phyloP scores from a whole-genome alignment of 306 rosid species.

The Corylus avellana region DNA sequence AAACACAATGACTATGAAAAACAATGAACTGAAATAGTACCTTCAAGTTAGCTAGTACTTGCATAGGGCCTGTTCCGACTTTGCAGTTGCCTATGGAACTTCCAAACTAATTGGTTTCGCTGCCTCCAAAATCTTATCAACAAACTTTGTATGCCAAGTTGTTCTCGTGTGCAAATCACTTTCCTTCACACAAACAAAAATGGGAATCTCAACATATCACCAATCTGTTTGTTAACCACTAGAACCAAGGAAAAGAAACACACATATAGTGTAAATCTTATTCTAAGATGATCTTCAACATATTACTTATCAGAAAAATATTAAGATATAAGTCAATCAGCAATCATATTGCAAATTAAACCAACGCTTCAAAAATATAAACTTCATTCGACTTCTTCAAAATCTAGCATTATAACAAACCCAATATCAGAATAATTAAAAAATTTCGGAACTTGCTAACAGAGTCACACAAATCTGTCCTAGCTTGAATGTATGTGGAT shows the following conservation, averaged over 20 bases:
- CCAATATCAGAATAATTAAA: background rate
- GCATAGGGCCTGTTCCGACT: constrained; percentile 35
- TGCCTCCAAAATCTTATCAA: constrained; percentile 76
- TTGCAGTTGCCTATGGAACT: constrained; percentile 52
- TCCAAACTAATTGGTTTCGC: constrained; percentile 80
- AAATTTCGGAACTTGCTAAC: background rate
- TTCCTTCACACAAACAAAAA: constrained; percentile 48
- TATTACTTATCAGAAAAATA: no score
- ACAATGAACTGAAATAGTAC: constrained; percentile 28
- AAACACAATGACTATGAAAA: background rate
- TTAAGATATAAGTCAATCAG: background rate
- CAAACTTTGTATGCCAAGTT: constrained; percentile 77
- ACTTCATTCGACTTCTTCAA: background rate
- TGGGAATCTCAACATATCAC: constrained; percentile 9
- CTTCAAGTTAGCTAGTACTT: constrained; percentile 53
- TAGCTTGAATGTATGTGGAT: background rate
- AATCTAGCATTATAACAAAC: background rate
- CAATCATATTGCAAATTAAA: background rate
- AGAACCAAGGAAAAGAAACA: background rate
- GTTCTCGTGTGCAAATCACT: constrained; percentile 90
- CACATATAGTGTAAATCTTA: background rate
- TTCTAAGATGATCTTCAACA: background rate
- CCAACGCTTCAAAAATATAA: background rate
- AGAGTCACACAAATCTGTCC: background rate
- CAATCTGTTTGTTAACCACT: background rate